Evolutionary conservation across 108 stramenopile species (phyloP).

Genomic region (Pseudonitzschia multistriata): DNA sequence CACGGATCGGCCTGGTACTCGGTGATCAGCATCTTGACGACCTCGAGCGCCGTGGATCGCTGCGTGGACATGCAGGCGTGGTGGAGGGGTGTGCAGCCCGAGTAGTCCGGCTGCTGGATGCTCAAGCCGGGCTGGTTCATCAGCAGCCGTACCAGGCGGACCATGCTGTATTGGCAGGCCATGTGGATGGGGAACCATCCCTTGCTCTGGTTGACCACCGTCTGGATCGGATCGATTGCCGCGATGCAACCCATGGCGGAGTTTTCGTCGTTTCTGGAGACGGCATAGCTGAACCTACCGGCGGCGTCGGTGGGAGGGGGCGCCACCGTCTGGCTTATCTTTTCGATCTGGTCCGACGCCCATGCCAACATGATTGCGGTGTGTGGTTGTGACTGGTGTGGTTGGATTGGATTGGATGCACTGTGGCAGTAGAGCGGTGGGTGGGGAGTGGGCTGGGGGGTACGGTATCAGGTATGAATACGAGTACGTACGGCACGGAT

Average conservation of each 20-base stretch:
- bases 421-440: background rate
- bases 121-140: conserved; percentile 45
- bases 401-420: background rate
- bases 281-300: conserved; percentile 40
- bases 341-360: conserved; percentile 68
- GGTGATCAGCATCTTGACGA: conserved; percentile 59
- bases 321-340: conserved; percentile 71
- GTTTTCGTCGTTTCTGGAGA: conserved; percentile 44
- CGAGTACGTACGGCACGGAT: no score
- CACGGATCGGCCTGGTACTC: conserved; percentile 52
- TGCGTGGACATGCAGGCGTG: conserved; percentile 56
- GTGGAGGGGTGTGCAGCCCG: conserved; percentile 76
- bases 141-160: conserved; percentile 39
- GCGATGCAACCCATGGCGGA: conserved; percentile 47
- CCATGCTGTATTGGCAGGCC: conserved; percentile 48
- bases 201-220: conserved; percentile 38
- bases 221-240: conserved; percentile 33
- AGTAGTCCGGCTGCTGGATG: conserved; percentile 49
- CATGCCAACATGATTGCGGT: conserved; percentile 64
- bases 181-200: conserved; percentile 69
- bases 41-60: conserved; percentile 27
- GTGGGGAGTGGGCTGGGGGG: no score
- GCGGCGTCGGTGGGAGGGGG: conserved; percentile 72
- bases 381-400: background rate
- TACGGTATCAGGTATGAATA: no score